Conservation (phyloP, 371 early-diverging fungal genomes). For the Conidiobolus incongruus region DNA sequence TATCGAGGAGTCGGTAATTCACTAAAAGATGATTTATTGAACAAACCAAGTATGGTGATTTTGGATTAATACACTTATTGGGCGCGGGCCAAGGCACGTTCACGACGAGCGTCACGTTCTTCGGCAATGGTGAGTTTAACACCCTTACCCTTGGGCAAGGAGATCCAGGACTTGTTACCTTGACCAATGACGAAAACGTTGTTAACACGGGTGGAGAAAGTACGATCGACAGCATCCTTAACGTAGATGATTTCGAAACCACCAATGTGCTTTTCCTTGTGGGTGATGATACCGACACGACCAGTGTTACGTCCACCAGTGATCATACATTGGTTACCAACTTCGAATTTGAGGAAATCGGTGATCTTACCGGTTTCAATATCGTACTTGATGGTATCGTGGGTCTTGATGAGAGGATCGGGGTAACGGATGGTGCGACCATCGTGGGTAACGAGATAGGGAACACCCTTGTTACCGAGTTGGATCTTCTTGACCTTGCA, state of each 20-base stretch:
- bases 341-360: slow-evolving; percentile 89
- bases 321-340: slow-evolving; percentile 89
- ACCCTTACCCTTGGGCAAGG: slow-evolving; percentile 95
- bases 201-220: slow-evolving; percentile 71
- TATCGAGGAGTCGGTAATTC: too few relatives aligned
- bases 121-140: slow-evolving; percentile 93
- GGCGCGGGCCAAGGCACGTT: slow-evolving; percentile 17
- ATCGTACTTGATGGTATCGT: slow-evolving; percentile 98
- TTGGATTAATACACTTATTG: too few relatives aligned
- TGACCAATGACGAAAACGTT: slow-evolving; percentile 91
- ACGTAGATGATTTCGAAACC: slow-evolving; percentile 91
- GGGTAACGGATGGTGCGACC: slow-evolving; percentile 99
- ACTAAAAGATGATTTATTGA: too few relatives aligned
- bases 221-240: slow-evolving; percentile 67
- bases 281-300: slow-evolving; percentile 94
- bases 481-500: slow-evolving; percentile 94
- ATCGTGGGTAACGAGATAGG: slow-evolving; percentile 96
- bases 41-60: too few relatives aligned
- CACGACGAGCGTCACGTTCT: slow-evolving; percentile 83
- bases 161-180: slow-evolving; percentile 54
- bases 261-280: slow-evolving; percentile 93
- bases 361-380: slow-evolving; percentile 81
- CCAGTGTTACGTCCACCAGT: slow-evolving; percentile 99
- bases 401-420: slow-evolving; percentile 95
- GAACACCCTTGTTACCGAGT: slow-evolving; percentile 85